These are phyloP conservation scores for Hypomyces perniciosus DNA, from an alignment of 2,329 filamentous ascomycete species.

Conservation along the genomic window DNA sequence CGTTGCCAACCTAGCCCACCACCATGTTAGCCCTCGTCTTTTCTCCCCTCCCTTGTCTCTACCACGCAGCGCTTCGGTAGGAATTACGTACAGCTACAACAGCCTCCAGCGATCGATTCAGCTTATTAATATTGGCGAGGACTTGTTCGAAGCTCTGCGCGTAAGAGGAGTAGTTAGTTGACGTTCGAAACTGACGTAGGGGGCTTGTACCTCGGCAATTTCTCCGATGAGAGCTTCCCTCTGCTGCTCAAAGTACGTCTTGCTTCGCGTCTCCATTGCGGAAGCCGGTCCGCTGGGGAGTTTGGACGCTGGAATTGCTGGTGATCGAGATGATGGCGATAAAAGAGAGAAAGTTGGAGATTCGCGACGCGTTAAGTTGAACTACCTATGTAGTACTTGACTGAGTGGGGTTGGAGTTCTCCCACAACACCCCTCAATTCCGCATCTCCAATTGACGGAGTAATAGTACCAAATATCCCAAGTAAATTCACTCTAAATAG, in stretches of 20 bases:
- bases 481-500: too few relatives aligned
- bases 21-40: background rate
- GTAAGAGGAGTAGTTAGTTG: background rate
- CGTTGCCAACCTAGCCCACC: constrained; percentile 69
- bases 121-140: constrained; percentile 89
- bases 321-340: too few relatives aligned
- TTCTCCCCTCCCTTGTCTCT: background rate
- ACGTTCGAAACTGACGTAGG: background rate
- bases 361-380: too few relatives aligned
- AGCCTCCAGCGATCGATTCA: constrained; percentile 87
- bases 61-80: too few relatives aligned
- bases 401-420: too few relatives aligned
- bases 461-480: too few relatives aligned
- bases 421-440: too few relatives aligned
- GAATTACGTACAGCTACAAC: constrained; percentile 66
- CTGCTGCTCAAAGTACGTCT: constrained; percentile 71
- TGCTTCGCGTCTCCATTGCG: constrained; percentile 30
- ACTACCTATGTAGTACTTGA: too few relatives aligned
- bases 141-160: constrained; percentile 74
- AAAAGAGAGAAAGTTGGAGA: too few relatives aligned
- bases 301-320: too few relatives aligned
- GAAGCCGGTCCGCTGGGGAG: constrained; percentile 14
- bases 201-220: constrained; percentile 56
- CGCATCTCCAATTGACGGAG: too few relatives aligned
- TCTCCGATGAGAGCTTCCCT: constrained; percentile 65